Base-by-base conservation (phyloP, 768 basidiomycete species). In the Paxillus ammoniavirescens region DNA sequence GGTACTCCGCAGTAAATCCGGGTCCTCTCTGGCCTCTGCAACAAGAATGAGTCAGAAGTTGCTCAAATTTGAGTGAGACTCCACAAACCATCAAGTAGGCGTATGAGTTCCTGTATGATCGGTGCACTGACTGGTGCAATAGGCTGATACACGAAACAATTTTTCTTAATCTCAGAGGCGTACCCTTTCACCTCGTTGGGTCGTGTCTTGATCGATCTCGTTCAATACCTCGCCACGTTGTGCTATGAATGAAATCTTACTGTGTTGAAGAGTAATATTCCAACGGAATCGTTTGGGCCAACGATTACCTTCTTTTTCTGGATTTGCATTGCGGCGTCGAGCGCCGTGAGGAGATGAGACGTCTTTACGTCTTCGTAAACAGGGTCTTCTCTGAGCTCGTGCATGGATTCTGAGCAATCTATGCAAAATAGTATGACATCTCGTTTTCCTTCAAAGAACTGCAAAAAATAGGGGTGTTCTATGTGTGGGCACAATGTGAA, bases 391-490 rank as follows among this genome's bases (percentile, higher is more conserved):
- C 76, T 77, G 41, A 87, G 80, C 36, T 75, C 76, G 23, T 89
- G 85, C 96, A 98, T 98, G 10, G 92, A 91, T 50, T 82, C 76
- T 0, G 95, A 96, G 57, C 91, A 93, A 70, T 99, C 95, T 53
- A 99, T 92, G 68, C 89, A 91, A 73, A 98, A 97, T n/a, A 98
- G 72, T 43, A 96, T 87, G 31, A 93, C 90, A 62, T 98, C 93
- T 55, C 82, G 82, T 59, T 86, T 85, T 48, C 83, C 82, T 57
- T 91, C 89, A 57, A 82, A 80, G 54, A 77, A 77, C 89, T 90
- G 53, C 13, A 26, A 35, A 8, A 33, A 23, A 64, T 57, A 60
- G 62, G 56, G 54, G 57, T 54, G 28, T 57, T 51, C 43, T 41
- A 21, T 14, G 18, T 56, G 10, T 8, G 23, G 42, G 42, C 35